These are phyloP conservation scores for Coniochaeta ligniaria DNA, from an alignment of 2,329 filamentous ascomycete genomes.

Conservation along the genomic window DNA sequence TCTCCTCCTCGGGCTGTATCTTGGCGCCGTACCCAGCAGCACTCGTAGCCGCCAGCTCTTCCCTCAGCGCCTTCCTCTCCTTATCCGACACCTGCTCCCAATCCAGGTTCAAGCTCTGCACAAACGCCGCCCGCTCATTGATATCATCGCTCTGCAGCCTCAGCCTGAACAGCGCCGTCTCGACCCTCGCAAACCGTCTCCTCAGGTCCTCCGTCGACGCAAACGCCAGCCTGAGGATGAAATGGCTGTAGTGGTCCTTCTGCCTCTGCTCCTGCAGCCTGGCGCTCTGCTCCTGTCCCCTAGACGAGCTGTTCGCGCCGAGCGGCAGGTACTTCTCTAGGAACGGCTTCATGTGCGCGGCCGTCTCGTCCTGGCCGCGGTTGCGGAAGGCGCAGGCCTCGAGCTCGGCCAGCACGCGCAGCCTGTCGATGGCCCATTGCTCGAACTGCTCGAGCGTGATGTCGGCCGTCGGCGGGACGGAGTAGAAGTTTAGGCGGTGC, in stretches of 20 bases:
- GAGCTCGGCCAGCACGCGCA: slow-evolving; percentile 81
- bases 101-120: slow-evolving; percentile 68
- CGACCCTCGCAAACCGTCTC: slow-evolving; percentile 75
- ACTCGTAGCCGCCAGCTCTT: slow-evolving; percentile 50
- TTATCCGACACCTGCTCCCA: slow-evolving; percentile 78
- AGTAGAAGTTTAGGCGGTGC: slow-evolving; percentile 87
- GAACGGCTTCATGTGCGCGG: slow-evolving; percentile 74
- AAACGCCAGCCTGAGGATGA: slow-evolving; percentile 91
- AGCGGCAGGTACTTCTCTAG: slow-evolving; percentile 83
- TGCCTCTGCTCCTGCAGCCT: slow-evolving; percentile 67
- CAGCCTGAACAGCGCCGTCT: slow-evolving; percentile 83
- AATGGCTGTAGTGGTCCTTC: slow-evolving; percentile 97
- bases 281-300: slow-evolving; percentile 24
- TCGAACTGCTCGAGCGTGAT: slow-evolving; percentile 97
- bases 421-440: slow-evolving; percentile 92
- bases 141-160: slow-evolving; percentile 71
- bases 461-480: slow-evolving; percentile 79
- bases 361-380: slow-evolving; percentile 74
- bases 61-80: slow-evolving; percentile 60
- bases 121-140: slow-evolving; percentile 67
- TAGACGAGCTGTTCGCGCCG: slow-evolving; percentile 59
- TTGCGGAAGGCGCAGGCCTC: slow-evolving; percentile 96
- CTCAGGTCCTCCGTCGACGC: slow-evolving; percentile 85
- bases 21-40: slow-evolving; percentile 27
- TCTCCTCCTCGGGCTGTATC: slow-evolving; percentile 61